These are phyloP conservation scores for Cryptococcus amylolentus DNA, from an alignment of 1,284 basidiomycete species.

Conservation along the genomic window DNA sequence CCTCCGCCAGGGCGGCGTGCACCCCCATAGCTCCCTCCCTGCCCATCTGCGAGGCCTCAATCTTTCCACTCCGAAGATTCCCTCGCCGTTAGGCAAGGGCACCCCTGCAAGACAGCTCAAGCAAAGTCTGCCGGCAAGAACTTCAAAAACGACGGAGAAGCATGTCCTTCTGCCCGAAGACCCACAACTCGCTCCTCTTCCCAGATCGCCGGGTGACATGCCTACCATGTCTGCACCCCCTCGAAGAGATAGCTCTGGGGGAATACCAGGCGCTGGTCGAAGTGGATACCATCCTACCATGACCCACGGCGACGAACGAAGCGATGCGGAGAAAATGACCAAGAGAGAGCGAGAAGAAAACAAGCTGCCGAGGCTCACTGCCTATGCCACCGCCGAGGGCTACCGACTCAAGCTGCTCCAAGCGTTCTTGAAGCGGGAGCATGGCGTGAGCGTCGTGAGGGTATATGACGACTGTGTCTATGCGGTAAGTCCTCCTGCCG, in stretches of 20 bases:
- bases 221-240: slow-evolving; percentile 18
- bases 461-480: slow-evolving; percentile 92
- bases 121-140: slow-evolving; percentile 59
- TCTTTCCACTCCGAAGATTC: slow-evolving; percentile 42
- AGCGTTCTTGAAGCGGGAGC: slow-evolving; percentile 85
- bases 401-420: slow-evolving; percentile 73
- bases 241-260: not conserved
- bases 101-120: slow-evolving; percentile 42
- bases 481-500: slow-evolving; percentile 59
- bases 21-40: slow-evolving; percentile 36
- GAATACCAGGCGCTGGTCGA: not conserved
- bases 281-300: not conserved
- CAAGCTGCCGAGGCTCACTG: slow-evolving; percentile 73
- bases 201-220: slow-evolving; percentile 31
- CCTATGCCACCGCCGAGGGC: slow-evolving; percentile 79
- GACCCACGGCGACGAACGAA: slow-evolving; percentile 33
- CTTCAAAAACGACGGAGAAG: slow-evolving; percentile 87
- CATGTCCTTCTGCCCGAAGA: slow-evolving; percentile 87
- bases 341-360: slow-evolving; percentile 69
- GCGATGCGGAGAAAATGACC: slow-evolving; percentile 55
- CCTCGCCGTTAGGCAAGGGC: slow-evolving; percentile 47
- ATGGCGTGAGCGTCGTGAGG: slow-evolving; percentile 76
- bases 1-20: slow-evolving; percentile 21
- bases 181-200: slow-evolving; percentile 79
- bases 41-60: slow-evolving; percentile 39